Conservation (phyloP, 2,329 filamentous ascomycete genomes). For the Microcera coccophila region DNA sequence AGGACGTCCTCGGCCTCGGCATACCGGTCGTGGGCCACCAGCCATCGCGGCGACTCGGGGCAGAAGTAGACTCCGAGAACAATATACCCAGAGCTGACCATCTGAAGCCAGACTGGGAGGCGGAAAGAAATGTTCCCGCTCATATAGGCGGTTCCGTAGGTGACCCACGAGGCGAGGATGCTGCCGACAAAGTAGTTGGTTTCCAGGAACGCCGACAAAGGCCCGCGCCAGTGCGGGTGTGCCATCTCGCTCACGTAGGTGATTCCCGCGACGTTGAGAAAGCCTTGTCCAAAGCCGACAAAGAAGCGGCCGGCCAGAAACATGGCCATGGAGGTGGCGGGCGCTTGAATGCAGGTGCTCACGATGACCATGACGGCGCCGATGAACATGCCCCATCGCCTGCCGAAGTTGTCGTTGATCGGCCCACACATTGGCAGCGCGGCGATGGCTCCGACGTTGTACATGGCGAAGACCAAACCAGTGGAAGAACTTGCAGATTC, state of each 20-base stretch:
- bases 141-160: neutral
- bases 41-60: constrained; percentile 42
- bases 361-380: constrained; percentile 40
- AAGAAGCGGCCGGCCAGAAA: constrained; percentile 58
- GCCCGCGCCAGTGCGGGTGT: constrained; percentile 22
- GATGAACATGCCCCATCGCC: constrained; percentile 34
- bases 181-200: constrained; percentile 32
- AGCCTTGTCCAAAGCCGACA: constrained; percentile 49
- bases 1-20: constrained; percentile 35
- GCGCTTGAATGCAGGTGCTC: constrained; percentile 47
- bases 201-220: constrained; percentile 28
- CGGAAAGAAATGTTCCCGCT: constrained; percentile 31
- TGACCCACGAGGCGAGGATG: constrained; percentile 47
- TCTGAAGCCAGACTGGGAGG: constrained; percentile 43
- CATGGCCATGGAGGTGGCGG: constrained; percentile 35
- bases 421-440: constrained; percentile 45
- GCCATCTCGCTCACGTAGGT: constrained; percentile 47
- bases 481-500: neutral
- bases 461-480: neutral
- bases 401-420: constrained; percentile 44
- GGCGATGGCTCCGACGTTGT: constrained; percentile 32
- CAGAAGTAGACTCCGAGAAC: constrained; percentile 34
- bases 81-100: constrained; percentile 40
- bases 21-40: constrained; percentile 38
- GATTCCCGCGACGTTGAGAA: constrained; percentile 43